These are phyloP conservation scores for Cutaneotrichosporon sp. DNA, from an alignment of 1,284 basidiomycete genomes.

Conservation along the genomic window DNA sequence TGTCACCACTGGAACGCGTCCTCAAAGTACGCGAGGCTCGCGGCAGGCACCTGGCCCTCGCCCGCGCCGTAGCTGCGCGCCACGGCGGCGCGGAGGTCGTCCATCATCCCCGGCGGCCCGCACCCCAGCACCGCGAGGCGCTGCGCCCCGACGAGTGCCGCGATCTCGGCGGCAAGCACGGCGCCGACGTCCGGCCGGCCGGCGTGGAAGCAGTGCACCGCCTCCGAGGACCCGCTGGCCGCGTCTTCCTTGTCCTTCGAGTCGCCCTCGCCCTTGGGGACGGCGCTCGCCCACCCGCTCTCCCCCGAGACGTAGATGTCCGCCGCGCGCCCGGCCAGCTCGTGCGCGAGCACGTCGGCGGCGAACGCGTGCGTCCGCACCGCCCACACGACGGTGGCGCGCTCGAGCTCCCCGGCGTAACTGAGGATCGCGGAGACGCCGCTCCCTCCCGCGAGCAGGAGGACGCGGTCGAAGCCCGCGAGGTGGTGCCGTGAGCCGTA, in stretches of 20 bases:
- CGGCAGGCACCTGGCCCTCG: conserved; percentile 21
- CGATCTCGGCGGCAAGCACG: conserved; percentile 18
- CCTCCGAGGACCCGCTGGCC: not conserved
- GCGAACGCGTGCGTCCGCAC: conserved; percentile 29
- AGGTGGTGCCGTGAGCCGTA: conserved; percentile 33
- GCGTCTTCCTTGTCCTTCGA: not conserved
- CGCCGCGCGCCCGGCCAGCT: conserved; percentile 17
- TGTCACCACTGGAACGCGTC: conserved; percentile 3
- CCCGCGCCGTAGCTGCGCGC: conserved; percentile 24
- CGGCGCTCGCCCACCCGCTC: conserved; percentile 11
- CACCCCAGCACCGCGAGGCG: conserved; percentile 35
- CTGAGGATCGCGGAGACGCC: conserved; percentile 37
- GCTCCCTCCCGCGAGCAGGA: conserved; percentile 35
- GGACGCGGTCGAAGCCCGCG: conserved; percentile 27
- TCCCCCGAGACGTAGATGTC: too few relatives aligned
- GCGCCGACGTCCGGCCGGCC: conserved; percentile 31
- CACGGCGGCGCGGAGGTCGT: conserved; percentile 33
- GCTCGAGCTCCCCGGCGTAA: conserved; percentile 25
- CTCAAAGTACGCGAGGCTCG: conserved; percentile 32
- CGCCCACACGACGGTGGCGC: conserved; percentile 28
- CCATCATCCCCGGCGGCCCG: conserved; percentile 38
- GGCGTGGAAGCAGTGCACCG: not conserved
- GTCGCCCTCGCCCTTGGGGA: not conserved
- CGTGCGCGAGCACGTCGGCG: conserved; percentile 29
- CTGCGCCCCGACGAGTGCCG: conserved; percentile 11